Evolutionary conservation across 306 rosid genomes (phyloP), one percentile per base, ranked within the genome.

Genomic region (Rosa lucieae): DNA sequence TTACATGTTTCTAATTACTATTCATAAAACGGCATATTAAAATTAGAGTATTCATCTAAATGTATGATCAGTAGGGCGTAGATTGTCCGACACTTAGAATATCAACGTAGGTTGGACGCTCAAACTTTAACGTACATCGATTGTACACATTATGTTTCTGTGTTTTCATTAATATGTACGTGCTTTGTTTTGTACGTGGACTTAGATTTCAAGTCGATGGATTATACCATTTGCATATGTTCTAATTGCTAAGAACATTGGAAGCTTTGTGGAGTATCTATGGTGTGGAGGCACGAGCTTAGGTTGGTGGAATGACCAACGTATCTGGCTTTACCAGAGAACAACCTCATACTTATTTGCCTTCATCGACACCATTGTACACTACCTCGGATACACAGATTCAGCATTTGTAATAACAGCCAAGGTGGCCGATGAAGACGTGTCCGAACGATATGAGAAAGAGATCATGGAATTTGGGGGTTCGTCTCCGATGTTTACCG

Each of bases 261-360:
- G 73, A 70, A 80, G 85, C 80, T 74, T 90, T 29, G 66, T 80
- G 18, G 97, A 92, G 86, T 87, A 82, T 75, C 8, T 87, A 46
- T 44, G 70, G 72, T 56, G 47, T 61, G 93, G 92, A 42, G 97
- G 95, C 55, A 93, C 96, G 79, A 23, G 79, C 9, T 44, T 68
- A 20, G 96, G 92, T 20, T 93, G 97, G 97, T 91, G 94, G 98
- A 91, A 93, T 84, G 88, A 90, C 1, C 87, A 79, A 52, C 52
- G 97, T 15, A 92, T 94, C 15, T 85, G 97, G 89, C 79, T 92
- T 2, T 94, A 87, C 81, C 87, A 84, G 78, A 85, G 96, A 80
- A 80, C 86, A 73, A 78, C 89, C 55, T 90, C 93, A 40, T 89
- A 82, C 77, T 79, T 89, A 17, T 89, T 88, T 83, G 90, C 89